Conservation (phyloP, 1,284 basidiomycete species). For the Puccinia horiana region DNA sequence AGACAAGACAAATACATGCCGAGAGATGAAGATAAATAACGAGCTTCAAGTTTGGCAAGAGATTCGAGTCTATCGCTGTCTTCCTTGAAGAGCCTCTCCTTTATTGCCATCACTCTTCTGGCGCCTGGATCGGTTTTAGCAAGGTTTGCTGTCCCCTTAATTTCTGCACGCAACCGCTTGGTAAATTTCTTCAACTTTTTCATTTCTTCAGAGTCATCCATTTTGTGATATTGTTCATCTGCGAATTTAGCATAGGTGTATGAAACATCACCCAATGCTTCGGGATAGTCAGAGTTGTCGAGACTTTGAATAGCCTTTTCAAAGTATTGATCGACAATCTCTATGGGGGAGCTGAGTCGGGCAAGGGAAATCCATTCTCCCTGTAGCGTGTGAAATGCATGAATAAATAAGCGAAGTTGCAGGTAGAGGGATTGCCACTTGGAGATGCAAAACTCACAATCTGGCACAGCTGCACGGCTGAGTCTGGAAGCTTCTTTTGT, state of each 20-base stretch:
- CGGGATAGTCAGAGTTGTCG: slow-evolving; percentile 33
- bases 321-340: slow-evolving; percentile 49
- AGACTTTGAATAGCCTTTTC: slow-evolving; percentile 40
- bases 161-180: slow-evolving; percentile 71
- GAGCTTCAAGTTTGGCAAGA: slow-evolving; percentile 16
- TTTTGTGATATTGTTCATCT: slow-evolving; percentile 76
- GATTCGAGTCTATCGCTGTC: slow-evolving; percentile 66
- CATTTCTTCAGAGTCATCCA: slow-evolving; percentile 72
- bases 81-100: slow-evolving; percentile 67
- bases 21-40: slow-evolving; percentile 73
- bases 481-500: slow-evolving; percentile 43
- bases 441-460: slow-evolving; percentile 31
- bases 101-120: slow-evolving; percentile 62
- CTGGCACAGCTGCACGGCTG: slow-evolving; percentile 35
- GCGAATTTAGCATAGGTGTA: slow-evolving; percentile 85
- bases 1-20: slow-evolving; percentile 80
- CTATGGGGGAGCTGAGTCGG: slow-evolving; percentile 53
- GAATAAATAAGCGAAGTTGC: not conserved
- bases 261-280: slow-evolving; percentile 68
- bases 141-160: slow-evolving; percentile 56
- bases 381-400: not conserved
- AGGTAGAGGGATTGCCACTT: not conserved
- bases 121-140: slow-evolving; percentile 40
- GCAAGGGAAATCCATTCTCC: slow-evolving; percentile 54
- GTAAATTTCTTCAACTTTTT: slow-evolving; percentile 71